These are phyloP conservation scores for Phyllostachys edulis DNA, from an alignment of 176 grass and related monocot genomes.

Conservation along the genomic window DNA sequence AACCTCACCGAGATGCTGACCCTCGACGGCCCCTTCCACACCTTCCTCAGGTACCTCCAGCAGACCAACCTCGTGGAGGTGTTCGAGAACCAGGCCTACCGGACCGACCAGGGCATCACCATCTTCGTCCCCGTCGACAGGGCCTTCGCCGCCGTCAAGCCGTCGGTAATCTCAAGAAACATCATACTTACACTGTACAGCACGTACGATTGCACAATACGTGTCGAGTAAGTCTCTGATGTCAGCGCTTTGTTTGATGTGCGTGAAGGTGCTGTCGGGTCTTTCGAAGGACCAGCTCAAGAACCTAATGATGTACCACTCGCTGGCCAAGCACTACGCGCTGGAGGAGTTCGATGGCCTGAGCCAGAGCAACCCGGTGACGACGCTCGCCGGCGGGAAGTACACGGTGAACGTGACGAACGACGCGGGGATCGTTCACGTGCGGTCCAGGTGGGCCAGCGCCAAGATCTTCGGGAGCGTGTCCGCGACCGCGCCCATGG, in stretches of 20 bases:
- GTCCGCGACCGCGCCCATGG: conserved; percentile 29
- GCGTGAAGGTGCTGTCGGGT: conserved; percentile 15
- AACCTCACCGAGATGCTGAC: conserved; percentile 41
- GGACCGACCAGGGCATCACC: conserved; percentile 46
- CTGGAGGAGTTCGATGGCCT: conserved; percentile 29
- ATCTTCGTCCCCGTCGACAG: conserved; percentile 41
- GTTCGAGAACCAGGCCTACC: conserved; percentile 49
- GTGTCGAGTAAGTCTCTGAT: neutral
- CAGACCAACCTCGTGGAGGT: conserved; percentile 39
- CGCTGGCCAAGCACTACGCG: conserved; percentile 37
- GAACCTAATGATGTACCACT: conserved; percentile 50
- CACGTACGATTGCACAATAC: neutral
- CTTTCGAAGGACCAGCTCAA: conserved; percentile 24
- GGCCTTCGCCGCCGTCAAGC: conserved; percentile 43
- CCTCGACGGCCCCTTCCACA: conserved; percentile 21
- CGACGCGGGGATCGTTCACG: neutral
- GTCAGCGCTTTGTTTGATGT: neutral
- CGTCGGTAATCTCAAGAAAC: conserved; percentile 2
- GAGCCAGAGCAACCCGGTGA: conserved; percentile 36
- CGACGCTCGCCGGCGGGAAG: conserved; percentile 32
- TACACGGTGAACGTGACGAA: conserved; percentile 50
- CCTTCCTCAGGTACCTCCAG: conserved; percentile 48
- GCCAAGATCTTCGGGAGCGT: conserved; percentile 31
- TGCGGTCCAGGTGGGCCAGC: conserved; percentile 29
- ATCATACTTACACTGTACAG: neutral